Conservation (phyloP, 2,329 filamentous ascomycete species). For the Penicillium sp. region DNA sequence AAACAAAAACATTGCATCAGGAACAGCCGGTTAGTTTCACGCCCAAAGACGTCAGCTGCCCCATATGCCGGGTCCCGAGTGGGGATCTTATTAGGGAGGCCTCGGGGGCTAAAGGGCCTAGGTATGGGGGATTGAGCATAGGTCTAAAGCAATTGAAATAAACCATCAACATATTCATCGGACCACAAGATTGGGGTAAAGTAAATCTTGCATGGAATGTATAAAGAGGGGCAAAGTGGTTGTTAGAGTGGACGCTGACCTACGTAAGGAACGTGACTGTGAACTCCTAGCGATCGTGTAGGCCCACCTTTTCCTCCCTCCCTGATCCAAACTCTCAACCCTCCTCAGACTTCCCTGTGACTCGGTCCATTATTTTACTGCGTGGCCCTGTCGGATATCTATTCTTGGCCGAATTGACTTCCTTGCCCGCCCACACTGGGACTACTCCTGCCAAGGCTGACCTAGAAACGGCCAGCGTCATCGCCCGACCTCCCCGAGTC, state of each 20-base stretch:
- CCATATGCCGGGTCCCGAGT: slow-evolving; percentile 19
- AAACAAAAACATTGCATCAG: neutral
- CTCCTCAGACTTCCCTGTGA: slow-evolving; percentile 5
- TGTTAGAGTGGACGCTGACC: neutral
- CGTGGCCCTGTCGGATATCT: neutral
- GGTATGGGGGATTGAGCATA: neutral
- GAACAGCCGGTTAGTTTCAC: slow-evolving; percentile 21
- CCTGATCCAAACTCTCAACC: slow-evolving; percentile 17
- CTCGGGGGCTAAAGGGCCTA: neutral
- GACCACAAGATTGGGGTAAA: too few relatives aligned
- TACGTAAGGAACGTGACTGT: slow-evolving; percentile 28
- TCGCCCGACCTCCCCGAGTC: slow-evolving; percentile 10
- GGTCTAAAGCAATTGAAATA: too few relatives aligned
- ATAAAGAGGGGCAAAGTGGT: neutral
- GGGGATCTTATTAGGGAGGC: slow-evolving; percentile 8
- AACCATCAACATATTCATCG: too few relatives aligned
- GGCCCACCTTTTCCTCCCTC: slow-evolving; percentile 26
- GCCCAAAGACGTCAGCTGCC: slow-evolving; percentile 25
- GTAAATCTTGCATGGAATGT: too few relatives aligned
- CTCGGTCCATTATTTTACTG: slow-evolving; percentile 5
- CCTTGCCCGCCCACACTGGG: slow-evolving; percentile 10
- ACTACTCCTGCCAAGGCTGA: slow-evolving; percentile 24
- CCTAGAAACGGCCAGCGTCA: slow-evolving; percentile 20
- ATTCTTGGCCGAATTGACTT: slow-evolving; percentile 3
- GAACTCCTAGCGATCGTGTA: slow-evolving; percentile 23